Conservation (phyloP, 73 alveolate genomes). For the Paramecium sexaurelia region DNA sequence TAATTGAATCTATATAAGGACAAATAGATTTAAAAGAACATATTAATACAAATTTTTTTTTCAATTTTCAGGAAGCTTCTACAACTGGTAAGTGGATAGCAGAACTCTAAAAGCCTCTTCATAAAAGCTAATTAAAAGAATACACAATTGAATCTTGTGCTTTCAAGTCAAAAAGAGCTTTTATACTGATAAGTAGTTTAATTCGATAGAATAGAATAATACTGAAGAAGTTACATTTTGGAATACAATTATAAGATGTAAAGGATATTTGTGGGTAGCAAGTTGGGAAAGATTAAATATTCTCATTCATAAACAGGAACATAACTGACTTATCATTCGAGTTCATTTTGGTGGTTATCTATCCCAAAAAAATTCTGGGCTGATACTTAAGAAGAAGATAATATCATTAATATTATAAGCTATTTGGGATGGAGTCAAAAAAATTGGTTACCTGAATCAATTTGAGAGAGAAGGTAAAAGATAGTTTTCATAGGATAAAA, state of each 20-base stretch:
- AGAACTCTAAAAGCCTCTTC: constrained; percentile 65
- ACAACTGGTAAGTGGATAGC: constrained; percentile 71
- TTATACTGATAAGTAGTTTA: constrained; percentile 60
- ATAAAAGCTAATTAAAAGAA: constrained; percentile 72
- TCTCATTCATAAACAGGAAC: background rate
- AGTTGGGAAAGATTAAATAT: constrained; percentile 27
- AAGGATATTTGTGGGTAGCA: constrained; percentile 70
- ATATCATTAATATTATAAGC: background rate
- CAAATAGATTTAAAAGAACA: constrained; percentile 64
- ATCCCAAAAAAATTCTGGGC: constrained; percentile 21
- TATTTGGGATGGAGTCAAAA: constrained; percentile 29
- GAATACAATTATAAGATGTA: constrained; percentile 63
- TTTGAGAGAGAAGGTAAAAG: constrained; percentile 5
- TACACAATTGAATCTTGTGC: constrained; percentile 69
- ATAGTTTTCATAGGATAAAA: constrained; percentile 17
- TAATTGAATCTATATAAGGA: constrained; percentile 62
- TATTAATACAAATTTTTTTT: constrained; percentile 60
- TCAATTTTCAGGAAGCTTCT: constrained; percentile 72
- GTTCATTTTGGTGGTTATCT: constrained; percentile 44
- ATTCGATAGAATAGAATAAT: constrained; percentile 7
- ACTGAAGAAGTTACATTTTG: background rate
- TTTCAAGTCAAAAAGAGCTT: constrained; percentile 69
- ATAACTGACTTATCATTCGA: constrained; percentile 18
- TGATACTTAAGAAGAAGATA: background rate
- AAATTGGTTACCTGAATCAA: background rate